Base-by-base conservation (phyloP, 345 rosid species). In the Carallia pectinifolia region DNA sequence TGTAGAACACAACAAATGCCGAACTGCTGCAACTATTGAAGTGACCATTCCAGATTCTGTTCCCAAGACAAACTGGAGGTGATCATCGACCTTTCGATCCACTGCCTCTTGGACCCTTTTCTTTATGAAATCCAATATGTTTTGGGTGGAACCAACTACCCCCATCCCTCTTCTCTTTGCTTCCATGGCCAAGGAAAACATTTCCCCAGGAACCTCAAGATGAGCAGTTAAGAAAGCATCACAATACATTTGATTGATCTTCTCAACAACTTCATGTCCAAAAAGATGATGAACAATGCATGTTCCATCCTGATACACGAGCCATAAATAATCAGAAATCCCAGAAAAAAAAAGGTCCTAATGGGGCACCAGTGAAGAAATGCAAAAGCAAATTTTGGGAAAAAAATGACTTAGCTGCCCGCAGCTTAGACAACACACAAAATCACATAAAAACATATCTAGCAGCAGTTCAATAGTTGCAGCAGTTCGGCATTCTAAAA, bases 21-120 rank as follows among this genome's bases (percentile, higher is more conserved):
- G 81, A 66, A 95, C 88, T 67, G 87, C 87, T 39, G 91, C 89
- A 47, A 95, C 97, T 70, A 95, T 95, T 65, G 99, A 70, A 71
- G 99, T 95, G 50, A 95, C 87, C 99, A 92, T 95, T 76, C 99
- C 98, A 0, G 98, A 84, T 79, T 95, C 99, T 68, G 99, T 95
- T 77, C 97, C 99, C 69, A 95, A 79, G 52, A 92, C 91, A 81
- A 95, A 92, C 67, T 86, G 96, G 65, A 95, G 94, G 64, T 89
- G 97, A 64, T 92, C 97, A 68, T 85, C 76, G 0, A 82, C 90
- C 67, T 88, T 80, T 79, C 97, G 82, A 76, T 90, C 94, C 58
- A 95, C 48, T 52, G 96, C 96, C 77, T 89, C 96, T 73, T 85
- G 86, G 66, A 92, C 98, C 72, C 88, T 92, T 62, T 79, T 79